Conservation (phyloP, 2,329 filamentous ascomycete species). For the Juglanconis oblonga region DNA sequence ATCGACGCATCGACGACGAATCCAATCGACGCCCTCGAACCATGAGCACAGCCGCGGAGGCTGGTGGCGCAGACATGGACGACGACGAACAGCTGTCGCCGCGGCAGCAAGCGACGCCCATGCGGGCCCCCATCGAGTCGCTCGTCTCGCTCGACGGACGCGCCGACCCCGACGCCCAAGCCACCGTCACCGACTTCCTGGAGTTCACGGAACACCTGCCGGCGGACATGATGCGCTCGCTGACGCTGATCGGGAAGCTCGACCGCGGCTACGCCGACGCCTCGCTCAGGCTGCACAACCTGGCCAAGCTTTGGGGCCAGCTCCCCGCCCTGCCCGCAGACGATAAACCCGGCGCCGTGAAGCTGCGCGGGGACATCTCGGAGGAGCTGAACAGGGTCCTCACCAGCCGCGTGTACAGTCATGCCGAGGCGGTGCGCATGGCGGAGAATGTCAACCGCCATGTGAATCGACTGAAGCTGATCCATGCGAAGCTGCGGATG, state of each 20-base stretch:
- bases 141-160: conserved; percentile 44
- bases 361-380: conserved; percentile 60
- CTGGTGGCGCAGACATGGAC: conserved; percentile 25
- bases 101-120: conserved; percentile 31
- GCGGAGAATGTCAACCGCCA: conserved; percentile 62
- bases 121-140: conserved; percentile 31
- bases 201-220: conserved; percentile 69
- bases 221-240: conserved; percentile 62
- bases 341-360: conserved; percentile 44
- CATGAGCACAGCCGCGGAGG: conserved; percentile 22
- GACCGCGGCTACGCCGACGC: conserved; percentile 57
- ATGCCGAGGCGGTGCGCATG: conserved; percentile 63
- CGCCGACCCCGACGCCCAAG: conserved; percentile 64
- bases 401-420: conserved; percentile 54
- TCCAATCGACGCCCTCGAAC: background rate
- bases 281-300: conserved; percentile 52
- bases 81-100: conserved; percentile 32
- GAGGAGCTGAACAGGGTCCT: conserved; percentile 52
- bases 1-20: background rate
- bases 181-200: conserved; percentile 68
- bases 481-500: conserved; percentile 55
- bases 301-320: conserved; percentile 55
- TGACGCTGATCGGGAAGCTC: conserved; percentile 64
- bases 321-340: conserved; percentile 48
- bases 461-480: conserved; percentile 56